Conservation (phyloP, 352 stramenopile genomes). For the Globisporangium emineosum region DNA sequence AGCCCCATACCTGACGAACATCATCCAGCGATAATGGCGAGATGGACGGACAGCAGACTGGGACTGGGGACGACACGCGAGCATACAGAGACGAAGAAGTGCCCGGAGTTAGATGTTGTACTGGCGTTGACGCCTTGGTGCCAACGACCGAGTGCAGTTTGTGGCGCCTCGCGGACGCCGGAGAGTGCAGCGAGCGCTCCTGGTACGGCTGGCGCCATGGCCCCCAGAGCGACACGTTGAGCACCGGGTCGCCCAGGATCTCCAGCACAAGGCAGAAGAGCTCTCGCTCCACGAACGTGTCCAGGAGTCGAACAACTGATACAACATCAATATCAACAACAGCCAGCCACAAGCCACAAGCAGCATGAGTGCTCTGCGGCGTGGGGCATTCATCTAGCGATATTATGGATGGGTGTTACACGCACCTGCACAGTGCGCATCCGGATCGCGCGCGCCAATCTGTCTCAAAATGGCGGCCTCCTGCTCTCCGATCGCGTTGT, state of each 20-base stretch:
- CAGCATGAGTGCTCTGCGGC: neutral
- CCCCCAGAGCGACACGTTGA: conserved; percentile 93
- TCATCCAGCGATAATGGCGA: conserved; percentile 33
- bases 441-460: conserved; percentile 36
- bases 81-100: neutral
- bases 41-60: conserved; percentile 21
- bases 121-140: neutral
- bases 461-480: conserved; percentile 44
- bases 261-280: conserved; percentile 72
- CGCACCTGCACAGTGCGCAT: conserved; percentile 37
- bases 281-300: conserved; percentile 50
- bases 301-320: conserved; percentile 48
- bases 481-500: conserved; percentile 55
- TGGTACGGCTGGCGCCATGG: conserved; percentile 92
- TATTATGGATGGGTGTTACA: no score
- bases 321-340: neutral
- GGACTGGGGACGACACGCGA: neutral
- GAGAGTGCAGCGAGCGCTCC: conserved; percentile 11
- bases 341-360: neutral
- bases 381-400: no score
- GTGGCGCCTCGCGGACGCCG: conserved; percentile 40
- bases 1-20: conserved; percentile 40
- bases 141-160: conserved; percentile 51
- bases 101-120: no score
- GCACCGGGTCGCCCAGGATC: conserved; percentile 71